phyloP scores from a whole-genome alignment of 257 asterid species.

The Nicotiana benthamiana region DNA sequence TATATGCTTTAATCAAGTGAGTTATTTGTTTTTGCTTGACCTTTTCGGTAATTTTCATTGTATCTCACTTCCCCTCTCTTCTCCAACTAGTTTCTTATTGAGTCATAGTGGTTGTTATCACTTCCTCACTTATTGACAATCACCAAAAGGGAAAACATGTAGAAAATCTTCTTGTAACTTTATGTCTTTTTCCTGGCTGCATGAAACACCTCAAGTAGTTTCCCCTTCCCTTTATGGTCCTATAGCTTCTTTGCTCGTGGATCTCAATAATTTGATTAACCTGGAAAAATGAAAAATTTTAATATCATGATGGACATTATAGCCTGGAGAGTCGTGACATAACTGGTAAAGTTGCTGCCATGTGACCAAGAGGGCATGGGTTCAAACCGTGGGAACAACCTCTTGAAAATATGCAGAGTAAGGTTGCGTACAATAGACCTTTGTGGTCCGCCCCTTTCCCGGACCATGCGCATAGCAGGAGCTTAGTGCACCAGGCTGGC shows the following conservation, averaged over 20 bases:
- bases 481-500: too few relatives aligned
- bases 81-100: neutral
- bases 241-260: neutral
- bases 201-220: neutral
- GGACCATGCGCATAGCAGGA: too few relatives aligned
- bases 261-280: conserved; percentile 4
- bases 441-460: too few relatives aligned
- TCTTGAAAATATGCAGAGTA: too few relatives aligned
- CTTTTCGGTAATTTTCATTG: neutral
- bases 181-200: neutral
- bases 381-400: too few relatives aligned
- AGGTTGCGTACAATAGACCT: too few relatives aligned
- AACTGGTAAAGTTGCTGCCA: too few relatives aligned
- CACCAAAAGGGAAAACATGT: neutral
- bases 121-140: neutral
- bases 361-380: too few relatives aligned
- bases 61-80: neutral
- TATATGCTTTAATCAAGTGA: neutral
- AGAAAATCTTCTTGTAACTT: neutral
- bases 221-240: neutral
- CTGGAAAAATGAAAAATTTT: neutral
- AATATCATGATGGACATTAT: neutral
- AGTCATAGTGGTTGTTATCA: neutral
- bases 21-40: neutral
- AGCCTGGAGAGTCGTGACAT: too few relatives aligned